phyloP scores from a whole-genome alignment of 805 yeast species.

The Starmerella riodocensis region DNA sequence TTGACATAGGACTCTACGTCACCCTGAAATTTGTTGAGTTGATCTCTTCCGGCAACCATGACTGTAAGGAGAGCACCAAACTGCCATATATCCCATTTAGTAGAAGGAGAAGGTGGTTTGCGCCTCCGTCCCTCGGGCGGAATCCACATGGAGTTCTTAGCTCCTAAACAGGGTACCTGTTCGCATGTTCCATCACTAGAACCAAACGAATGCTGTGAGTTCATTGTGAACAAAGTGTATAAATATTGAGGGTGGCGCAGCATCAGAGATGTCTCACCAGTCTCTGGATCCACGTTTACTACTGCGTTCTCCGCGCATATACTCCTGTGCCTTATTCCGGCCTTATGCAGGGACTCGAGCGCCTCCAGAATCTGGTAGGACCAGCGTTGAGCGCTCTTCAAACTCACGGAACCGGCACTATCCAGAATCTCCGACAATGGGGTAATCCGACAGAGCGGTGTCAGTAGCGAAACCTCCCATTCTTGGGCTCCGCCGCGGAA shows the following conservation, averaged over 20 bases:
- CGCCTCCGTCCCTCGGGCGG: conserved; percentile 55
- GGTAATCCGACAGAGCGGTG: conserved; percentile 48
- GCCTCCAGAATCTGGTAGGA: conserved; percentile 75
- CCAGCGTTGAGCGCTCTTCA: conserved; percentile 78
- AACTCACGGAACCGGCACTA: conserved; percentile 51
- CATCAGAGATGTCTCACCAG: conserved; percentile 34
- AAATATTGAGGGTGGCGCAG: conserved; percentile 23
- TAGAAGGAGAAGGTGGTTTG: conserved; percentile 27
- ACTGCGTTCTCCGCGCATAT: conserved; percentile 49
- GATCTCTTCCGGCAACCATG: conserved; percentile 46
- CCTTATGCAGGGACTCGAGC: conserved; percentile 68
- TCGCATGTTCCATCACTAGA: neutral
- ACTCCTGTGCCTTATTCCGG: conserved; percentile 66
- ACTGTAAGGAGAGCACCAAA: conserved; percentile 67
- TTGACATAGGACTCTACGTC: conserved; percentile 54
- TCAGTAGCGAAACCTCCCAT: conserved; percentile 59
- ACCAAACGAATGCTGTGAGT: conserved; percentile 25
- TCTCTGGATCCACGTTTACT: conserved; percentile 37
- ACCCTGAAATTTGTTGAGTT: conserved; percentile 35
- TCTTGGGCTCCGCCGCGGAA: conserved; percentile 20
- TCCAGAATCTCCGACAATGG: conserved; percentile 52
- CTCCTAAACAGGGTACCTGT: conserved; percentile 4
- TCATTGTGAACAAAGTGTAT: conserved; percentile 25
- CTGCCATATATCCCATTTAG: conserved; percentile 90
- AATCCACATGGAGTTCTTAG: conserved; percentile 36